phyloP scores from a whole-genome alignment of 2,329 filamentous ascomycete species.

The Arthrobotrys sinensis region DNA sequence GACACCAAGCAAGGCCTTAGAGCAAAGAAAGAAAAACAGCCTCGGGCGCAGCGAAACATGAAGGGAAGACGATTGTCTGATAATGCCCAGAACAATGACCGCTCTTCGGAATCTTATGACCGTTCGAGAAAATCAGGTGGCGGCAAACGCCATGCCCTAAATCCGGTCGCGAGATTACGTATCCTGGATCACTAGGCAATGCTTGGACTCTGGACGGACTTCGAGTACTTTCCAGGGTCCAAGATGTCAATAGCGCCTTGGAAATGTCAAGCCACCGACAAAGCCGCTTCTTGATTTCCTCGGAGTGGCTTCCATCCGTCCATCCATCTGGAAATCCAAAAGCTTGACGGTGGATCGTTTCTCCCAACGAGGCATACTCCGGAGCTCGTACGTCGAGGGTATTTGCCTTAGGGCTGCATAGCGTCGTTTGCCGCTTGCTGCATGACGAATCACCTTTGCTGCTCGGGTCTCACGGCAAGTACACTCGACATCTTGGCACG shows the following conservation, averaged over 20 bases:
- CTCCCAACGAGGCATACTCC: slow-evolving; percentile 47
- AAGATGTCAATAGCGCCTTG: slow-evolving; percentile 12
- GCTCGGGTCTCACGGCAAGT: slow-evolving; percentile 49
- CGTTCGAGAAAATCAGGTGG: slow-evolving; percentile 30
- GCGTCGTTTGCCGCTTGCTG: slow-evolving; percentile 31
- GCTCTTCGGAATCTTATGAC: slow-evolving; percentile 43
- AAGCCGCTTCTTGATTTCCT: slow-evolving; percentile 30
- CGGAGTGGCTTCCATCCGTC: slow-evolving; percentile 28
- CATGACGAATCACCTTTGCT: slow-evolving; percentile 54
- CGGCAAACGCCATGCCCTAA: slow-evolving; percentile 14
- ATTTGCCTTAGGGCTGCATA: slow-evolving; percentile 60
- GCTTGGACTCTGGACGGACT: slow-evolving; percentile 19
- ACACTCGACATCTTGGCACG: slow-evolving; percentile 39
- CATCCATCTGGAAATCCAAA: not conserved
- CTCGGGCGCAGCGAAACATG: slow-evolving; percentile 18
- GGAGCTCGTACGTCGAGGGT: slow-evolving; percentile 19
- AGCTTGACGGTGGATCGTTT: slow-evolving; percentile 20
- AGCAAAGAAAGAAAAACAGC: not conserved
- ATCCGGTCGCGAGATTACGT: slow-evolving; percentile 33
- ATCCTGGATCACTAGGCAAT: slow-evolving; percentile 25
- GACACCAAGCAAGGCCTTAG: slow-evolving; percentile 1
- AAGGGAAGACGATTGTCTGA: slow-evolving; percentile 18
- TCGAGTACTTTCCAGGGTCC: not conserved
- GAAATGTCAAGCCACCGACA: slow-evolving; percentile 37
- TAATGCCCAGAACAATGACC: slow-evolving; percentile 6